phyloP scores from a whole-genome alignment of 2,329 filamentous ascomycete species.

The Cadophora gregata region DNA sequence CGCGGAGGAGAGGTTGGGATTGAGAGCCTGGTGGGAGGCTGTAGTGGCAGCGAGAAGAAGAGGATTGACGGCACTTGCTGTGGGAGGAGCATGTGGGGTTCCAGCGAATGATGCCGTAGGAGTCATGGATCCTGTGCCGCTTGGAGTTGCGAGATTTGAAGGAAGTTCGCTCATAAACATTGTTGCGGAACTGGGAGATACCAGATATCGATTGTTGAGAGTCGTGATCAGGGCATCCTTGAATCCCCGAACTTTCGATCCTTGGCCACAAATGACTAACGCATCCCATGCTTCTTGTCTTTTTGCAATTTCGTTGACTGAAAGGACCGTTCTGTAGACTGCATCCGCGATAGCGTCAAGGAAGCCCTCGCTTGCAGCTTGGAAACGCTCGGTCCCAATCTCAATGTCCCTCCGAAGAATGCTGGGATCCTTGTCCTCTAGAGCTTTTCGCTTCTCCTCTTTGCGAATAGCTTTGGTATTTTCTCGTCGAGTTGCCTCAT shows the following conservation, averaged over 20 bases:
- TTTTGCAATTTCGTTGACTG: conserved; percentile 83
- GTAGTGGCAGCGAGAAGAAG: conserved; percentile 91
- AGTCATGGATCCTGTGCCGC: conserved; percentile 89
- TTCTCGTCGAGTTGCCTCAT: conserved; percentile 36
- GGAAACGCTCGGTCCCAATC: conserved; percentile 77
- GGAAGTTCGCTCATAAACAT: conserved; percentile 98
- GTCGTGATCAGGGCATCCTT: conserved; percentile 86
- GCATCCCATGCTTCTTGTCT: conserved; percentile 90
- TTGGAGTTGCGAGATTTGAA: conserved; percentile 88
- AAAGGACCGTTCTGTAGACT: conserved; percentile 82
- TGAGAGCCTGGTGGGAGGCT: conserved; percentile 49
- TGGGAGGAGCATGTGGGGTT: conserved; percentile 60
- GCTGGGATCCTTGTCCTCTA: conserved; percentile 51
- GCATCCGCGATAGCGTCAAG: conserved; percentile 84
- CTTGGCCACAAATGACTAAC: conserved; percentile 90
- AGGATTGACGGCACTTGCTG: conserved; percentile 76
- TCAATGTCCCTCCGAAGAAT: conserved; percentile 72
- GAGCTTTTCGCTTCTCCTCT: conserved; percentile 41
- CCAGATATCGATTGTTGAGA: conserved; percentile 80
- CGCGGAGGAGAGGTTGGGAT: conserved; percentile 48
- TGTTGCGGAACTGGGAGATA: conserved; percentile 90
- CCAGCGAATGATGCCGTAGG: conserved; percentile 61
- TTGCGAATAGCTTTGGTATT: conserved; percentile 40
- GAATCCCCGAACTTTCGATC: conserved; percentile 75
- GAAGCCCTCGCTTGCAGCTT: conserved; percentile 70